Evolutionary conservation across 345 rosid species (phyloP).

Genomic region (Eucalyptus regnans): DNA sequence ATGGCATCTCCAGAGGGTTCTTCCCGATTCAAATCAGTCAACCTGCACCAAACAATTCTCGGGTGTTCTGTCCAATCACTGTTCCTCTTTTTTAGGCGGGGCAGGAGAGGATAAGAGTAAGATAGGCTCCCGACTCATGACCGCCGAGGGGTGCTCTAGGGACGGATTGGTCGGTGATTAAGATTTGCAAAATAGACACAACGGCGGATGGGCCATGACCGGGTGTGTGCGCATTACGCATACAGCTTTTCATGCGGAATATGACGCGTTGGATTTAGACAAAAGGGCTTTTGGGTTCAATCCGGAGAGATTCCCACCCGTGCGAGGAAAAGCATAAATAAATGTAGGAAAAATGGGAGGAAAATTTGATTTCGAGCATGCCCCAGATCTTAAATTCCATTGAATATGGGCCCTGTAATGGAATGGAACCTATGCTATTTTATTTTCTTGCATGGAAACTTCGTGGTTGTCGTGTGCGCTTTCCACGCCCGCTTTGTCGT

Average conservation of each 20-base stretch:
- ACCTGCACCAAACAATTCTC: neutral
- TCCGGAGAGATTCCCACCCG: neutral
- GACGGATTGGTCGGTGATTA: neutral
- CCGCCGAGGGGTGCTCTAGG: neutral
- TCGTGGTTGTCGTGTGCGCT: neutral
- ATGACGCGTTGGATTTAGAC: neutral
- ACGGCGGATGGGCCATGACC: neutral
- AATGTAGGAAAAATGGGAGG: neutral
- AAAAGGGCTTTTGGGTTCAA: neutral
- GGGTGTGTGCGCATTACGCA: neutral
- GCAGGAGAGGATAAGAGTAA: neutral
- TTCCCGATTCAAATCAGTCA: neutral
- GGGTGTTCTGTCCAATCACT: neutral
- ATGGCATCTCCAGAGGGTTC: neutral
- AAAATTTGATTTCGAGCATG: neutral
- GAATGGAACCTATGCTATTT: neutral
- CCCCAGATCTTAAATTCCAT: neutral
- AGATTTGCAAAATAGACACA: neutral
- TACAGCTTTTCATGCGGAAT: neutral
- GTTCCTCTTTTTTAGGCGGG: neutral
- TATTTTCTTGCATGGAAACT: neutral
- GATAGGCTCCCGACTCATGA: neutral
- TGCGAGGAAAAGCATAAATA: neutral
- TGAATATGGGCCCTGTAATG: neutral
- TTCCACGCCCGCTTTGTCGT: neutral